Percentiles rank a stretch among this genome's conserved stretches.
These are phyloP conservation scores for Russula earlei DNA, from an alignment of 768 basidiomycete genomes.

Conservation along the genomic window DNA sequence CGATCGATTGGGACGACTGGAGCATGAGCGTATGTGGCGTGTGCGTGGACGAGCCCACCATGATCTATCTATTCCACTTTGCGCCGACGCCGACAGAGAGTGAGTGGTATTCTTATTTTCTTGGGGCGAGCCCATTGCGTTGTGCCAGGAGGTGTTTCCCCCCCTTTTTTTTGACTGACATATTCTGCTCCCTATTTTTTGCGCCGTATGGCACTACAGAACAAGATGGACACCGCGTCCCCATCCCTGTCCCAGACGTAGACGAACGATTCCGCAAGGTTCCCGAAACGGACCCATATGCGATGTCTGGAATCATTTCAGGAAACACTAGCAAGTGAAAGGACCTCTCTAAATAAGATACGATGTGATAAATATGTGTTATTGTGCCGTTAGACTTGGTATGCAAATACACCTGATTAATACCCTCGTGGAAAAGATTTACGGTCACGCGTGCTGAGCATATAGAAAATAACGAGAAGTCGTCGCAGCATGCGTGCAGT, in stretches of 20 bases:
- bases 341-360: no score
- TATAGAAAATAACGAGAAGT: neutral
- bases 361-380: neutral
- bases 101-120: neutral
- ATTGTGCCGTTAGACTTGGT: neutral
- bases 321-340: neutral
- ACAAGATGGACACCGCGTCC: constrained; percentile 15
- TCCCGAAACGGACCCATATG: neutral
- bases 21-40: constrained; percentile 14
- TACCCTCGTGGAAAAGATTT: neutral
- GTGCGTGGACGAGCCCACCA: constrained; percentile 8
- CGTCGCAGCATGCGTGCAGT: neutral
- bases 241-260: constrained; percentile 16
- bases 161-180: neutral
- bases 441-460: neutral
- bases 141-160: neutral
- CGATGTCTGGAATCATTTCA: neutral
- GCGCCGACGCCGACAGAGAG: constrained; percentile 18
- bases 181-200: neutral
- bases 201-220: neutral
- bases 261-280: constrained; percentile 14
- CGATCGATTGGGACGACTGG: constrained; percentile 19
- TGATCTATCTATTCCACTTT: constrained; percentile 18
- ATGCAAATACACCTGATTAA: constrained; percentile 1
- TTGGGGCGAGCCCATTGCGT: no score